These are phyloP conservation scores for Aspergillus leporis DNA, from an alignment of 495 filamentous ascomycete species.

Conservation along the genomic window DNA sequence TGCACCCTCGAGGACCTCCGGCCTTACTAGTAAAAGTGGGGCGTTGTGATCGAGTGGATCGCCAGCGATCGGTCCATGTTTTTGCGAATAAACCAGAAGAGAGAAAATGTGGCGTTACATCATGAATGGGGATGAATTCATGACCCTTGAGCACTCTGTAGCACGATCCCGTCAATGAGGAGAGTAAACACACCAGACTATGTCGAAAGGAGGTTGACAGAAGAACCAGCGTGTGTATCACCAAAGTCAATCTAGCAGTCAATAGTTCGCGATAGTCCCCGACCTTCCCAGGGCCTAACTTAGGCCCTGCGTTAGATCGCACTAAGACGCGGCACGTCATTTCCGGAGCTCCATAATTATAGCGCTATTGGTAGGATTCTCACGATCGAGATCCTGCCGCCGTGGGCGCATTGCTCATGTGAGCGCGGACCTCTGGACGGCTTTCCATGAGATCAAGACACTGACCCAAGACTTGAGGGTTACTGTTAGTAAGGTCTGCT, in stretches of 20 bases:
- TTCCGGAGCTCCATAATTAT: not conserved
- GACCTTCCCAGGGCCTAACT: slow-evolving; percentile 16
- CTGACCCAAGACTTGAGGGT: slow-evolving; percentile 57
- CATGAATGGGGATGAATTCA: not conserved
- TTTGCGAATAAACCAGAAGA: not conserved
- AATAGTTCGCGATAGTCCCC: slow-evolving; percentile 15
- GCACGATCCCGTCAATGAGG: not conserved
- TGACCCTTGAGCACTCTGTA: not conserved
- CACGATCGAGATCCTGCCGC: slow-evolving; percentile 24
- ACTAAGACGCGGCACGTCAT: not conserved
- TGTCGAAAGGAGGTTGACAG: slow-evolving; percentile 7
- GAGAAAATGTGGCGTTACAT: not conserved
- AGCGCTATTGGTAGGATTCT: not conserved
- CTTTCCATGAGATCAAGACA: slow-evolving; percentile 60
- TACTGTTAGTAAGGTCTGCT: not conserved
- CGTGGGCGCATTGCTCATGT: slow-evolving; percentile 21
- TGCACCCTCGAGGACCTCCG: not conserved
- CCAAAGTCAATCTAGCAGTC: slow-evolving; percentile 19
- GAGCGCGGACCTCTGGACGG: slow-evolving; percentile 34
- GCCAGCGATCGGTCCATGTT: not conserved
- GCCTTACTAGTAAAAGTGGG: not conserved
- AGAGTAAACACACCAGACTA: slow-evolving; percentile 1
- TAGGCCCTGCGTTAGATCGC: slow-evolving; percentile 25
- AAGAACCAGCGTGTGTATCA: slow-evolving; percentile 14
- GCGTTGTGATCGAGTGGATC: not conserved